These are phyloP conservation scores for Thielaviopsis euricoi DNA, from an alignment of 2,329 filamentous ascomycete species.

Conservation along the genomic window DNA sequence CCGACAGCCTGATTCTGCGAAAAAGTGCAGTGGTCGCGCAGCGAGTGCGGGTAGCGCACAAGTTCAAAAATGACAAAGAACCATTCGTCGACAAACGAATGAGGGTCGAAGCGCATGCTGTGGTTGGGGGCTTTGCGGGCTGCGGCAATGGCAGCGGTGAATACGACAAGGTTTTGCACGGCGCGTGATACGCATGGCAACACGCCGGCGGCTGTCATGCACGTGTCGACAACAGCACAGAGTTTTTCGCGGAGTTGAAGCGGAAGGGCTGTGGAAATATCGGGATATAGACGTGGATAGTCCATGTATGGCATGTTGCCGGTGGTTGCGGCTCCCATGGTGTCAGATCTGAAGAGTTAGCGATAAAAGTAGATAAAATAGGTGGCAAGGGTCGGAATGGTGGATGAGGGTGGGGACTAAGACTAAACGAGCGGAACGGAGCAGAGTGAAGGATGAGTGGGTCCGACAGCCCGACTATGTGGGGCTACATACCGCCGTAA, in stretches of 20 bases:
- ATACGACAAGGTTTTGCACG: conserved; percentile 7
- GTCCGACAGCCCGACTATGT: too few species aligned
- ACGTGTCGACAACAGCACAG: background rate
- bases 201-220: conserved; percentile 3
- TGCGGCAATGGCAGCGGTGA: conserved; percentile 4
- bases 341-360: conserved; percentile 1
- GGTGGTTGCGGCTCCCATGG: conserved; percentile 7
- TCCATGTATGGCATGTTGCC: conserved; percentile 10
- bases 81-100: conserved; percentile 10
- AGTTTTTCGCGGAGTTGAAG: background rate
- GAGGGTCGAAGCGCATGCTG: conserved; percentile 7
- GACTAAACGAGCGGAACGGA: background rate
- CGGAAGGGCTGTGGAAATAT: conserved; percentile 7
- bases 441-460: too few species aligned
- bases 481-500: conserved; percentile 7
- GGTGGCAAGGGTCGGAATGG: too few species aligned
- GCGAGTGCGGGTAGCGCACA: conserved; percentile 8
- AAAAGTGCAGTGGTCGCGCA: conserved; percentile 9
- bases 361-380: background rate
- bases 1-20: conserved; percentile 7
- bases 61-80: conserved; percentile 7
- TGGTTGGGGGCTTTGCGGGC: conserved; percentile 5
- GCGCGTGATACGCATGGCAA: conserved; percentile 6
- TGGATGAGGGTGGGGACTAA: too few species aligned
- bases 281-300: conserved; percentile 9